Evolutionary conservation across 2,329 filamentous ascomycete species (phyloP).

Genomic region (Aplosporella prunicola): DNA sequence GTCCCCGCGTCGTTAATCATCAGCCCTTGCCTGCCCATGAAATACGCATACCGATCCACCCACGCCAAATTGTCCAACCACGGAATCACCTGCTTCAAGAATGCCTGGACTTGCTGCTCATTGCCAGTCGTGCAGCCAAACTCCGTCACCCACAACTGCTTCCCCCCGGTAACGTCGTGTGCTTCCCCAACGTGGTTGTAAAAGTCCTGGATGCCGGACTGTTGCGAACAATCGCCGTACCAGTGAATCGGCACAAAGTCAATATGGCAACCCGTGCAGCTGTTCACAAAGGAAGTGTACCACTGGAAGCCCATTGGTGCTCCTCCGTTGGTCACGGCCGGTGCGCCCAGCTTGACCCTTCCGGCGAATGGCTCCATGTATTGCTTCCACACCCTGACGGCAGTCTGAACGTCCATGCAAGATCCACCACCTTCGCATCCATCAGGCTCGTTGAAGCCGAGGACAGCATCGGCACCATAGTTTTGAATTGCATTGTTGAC

Average conservation of each 20-base stretch:
- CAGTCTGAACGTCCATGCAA: not conserved
- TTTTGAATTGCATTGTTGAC: conserved; percentile 16
- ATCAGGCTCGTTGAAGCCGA: conserved; percentile 30
- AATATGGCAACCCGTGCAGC: conserved; percentile 22
- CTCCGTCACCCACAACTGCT: conserved; percentile 28
- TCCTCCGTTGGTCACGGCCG: conserved; percentile 23
- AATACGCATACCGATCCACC: conserved; percentile 26
- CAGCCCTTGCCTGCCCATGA: conserved; percentile 8
- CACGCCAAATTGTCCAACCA: conserved; percentile 22
- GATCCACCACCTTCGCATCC: conserved; percentile 20
- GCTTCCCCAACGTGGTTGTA: conserved; percentile 29
- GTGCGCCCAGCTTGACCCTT: conserved; percentile 21
- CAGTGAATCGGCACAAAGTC: conserved; percentile 28
- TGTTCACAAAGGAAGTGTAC: conserved; percentile 19
- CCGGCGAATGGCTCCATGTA: conserved; percentile 12
- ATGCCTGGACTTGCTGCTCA: conserved; percentile 15
- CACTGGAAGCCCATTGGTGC: conserved; percentile 18
- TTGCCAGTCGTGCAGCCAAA: conserved; percentile 19
- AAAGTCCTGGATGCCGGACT: conserved; percentile 20
- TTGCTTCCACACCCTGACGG: conserved; percentile 12
- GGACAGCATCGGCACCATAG: conserved; percentile 12
- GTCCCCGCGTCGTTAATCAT: not conserved
- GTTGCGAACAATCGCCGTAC: conserved; percentile 19
- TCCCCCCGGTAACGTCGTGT: too few species aligned
- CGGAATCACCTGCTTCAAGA: conserved; percentile 21